Evolutionary conservation across 225 moss, liverwort and hornwort species (phyloP), one percentile per base, ranked within the genome.

Genomic region (Sphagnum tenellum): DNA sequence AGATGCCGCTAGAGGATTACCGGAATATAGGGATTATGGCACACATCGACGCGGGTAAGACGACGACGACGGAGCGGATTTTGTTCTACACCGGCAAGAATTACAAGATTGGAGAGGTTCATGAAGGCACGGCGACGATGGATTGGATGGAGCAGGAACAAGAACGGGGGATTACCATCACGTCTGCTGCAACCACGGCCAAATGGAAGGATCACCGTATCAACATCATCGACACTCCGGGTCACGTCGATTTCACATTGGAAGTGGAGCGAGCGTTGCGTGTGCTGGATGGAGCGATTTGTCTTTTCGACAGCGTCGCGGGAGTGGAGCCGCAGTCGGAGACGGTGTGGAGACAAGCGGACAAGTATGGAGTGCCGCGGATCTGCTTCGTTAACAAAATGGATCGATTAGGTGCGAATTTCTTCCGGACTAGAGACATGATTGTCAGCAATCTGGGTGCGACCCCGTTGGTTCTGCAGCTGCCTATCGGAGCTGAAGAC

Each of bases 81-180:
- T 77, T 96, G 12, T 96, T 88, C 72, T 96, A 98, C 75, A 98
- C 96, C 0, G 92, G 96, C 57, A 87, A 61, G 70, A 98, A 92
- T 59, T 98, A 98, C 76, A 98, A 98, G 72, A 92, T 98, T 55
- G 96, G 96, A 62, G 96, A 98, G 77, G 96, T 98, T 56, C 96
- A 98, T 65, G 96, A 98, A 75, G 96, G 96, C 55, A 98, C 92
- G 44, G 96, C 90, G 44, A 98, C 96, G 46, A 98, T 98, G 92
- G 96, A 98, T 64, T 98, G 96, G 90, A 98, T 98, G 96, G 96
- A 92, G 70, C 96, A 98, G 82, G 95, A 96, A 77, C 95, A 96
- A 77, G 95, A 96, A 71, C 82, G 95, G 64, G 92, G 92, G 65
- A 92, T 92, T 44, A 96, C 95, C 49, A 92, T 96, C 59, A 96